Evolutionary conservation across 345 rosid genomes (phyloP), one percentile per base, ranked within the genome.

Genomic region (Sisymbrium irio): DNA sequence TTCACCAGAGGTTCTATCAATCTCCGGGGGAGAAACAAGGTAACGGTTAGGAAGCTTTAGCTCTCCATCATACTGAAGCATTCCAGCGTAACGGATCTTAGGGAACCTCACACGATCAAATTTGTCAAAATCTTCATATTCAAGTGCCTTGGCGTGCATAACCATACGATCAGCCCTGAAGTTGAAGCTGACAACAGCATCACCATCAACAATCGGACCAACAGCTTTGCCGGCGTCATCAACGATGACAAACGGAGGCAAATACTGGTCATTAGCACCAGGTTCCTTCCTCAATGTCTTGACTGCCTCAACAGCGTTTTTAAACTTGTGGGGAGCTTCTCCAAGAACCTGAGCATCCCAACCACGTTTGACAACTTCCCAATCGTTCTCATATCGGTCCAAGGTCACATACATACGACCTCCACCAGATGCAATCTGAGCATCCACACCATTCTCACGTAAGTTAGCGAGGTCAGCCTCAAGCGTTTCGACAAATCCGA

Each of bases 311-410:
- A 92, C 79, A 4, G 98, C 91, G 78, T 47, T 86, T 47, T 33
- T 86, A 58, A 95, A 95, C 77, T 92, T 90, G 84, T 92, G 59
- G 2, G 96, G 99, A 61, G 99, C 97, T 86, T 92, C 97, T 17
- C 98, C 99, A 32, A 95, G 97, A 80, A 95, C 97, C 71, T 95
- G 99, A 67, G 99, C 99, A 79, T 95, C 97, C 99, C 99, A 95
- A 50, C 99, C 99, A 64, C 98, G 81, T 67, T 95, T 95, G 15
- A 92, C 90, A 58, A 95, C 98, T 57, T 69, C 64, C 99, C 99
- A 95, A 68, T 95, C 99, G 73, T 95, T 95, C 99, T 95, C 99
- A 47, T 95, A 95, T 2, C 99, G 88, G 66, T 95, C 99, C 96
- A 95, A 86, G 2, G 97, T 95, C 42, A 95, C 97, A 28, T 88